phyloP scores from a whole-genome alignment of 176 grass and related monocot genomes.

The Aechmea fasciata region DNA sequence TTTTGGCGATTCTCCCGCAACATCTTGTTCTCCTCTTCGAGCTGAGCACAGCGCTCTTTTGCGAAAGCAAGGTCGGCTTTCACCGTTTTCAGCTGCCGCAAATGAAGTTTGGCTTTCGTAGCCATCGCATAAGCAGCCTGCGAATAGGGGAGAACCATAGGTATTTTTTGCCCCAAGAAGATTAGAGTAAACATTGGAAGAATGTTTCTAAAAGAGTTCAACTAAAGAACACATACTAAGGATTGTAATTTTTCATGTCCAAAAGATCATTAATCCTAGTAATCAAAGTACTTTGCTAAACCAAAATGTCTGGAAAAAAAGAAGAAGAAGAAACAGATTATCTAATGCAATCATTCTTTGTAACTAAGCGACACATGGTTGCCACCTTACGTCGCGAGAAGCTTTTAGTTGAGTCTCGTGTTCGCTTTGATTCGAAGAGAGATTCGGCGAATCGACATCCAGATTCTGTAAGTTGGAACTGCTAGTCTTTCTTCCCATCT shows the following conservation, averaged over 20 bases:
- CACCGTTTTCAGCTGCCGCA: slow-evolving; percentile 70
- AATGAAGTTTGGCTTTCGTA: slow-evolving; percentile 80
- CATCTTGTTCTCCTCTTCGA: slow-evolving; percentile 79
- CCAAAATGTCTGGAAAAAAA: too few species aligned
- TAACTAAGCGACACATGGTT: background rate
- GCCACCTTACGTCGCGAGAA: slow-evolving; percentile 84
- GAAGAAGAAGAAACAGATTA: too few species aligned
- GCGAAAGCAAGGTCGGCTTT: slow-evolving; percentile 78
- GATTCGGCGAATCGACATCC: slow-evolving; percentile 9
- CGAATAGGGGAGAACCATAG: background rate
- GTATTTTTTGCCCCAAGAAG: background rate
- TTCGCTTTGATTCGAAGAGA: slow-evolving; percentile 33
- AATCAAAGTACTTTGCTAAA: too few species aligned
- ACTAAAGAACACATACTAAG: too few species aligned
- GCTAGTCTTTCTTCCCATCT: slow-evolving; percentile 52
- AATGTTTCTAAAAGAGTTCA: too few species aligned
- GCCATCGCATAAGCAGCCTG: slow-evolving; percentile 91
- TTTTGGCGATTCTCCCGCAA: slow-evolving; percentile 43
- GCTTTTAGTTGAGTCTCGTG: slow-evolving; percentile 65
- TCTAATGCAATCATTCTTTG: background rate
- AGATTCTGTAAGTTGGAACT: slow-evolving; percentile 38
- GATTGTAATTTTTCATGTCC: too few species aligned
- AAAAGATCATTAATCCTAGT: too few species aligned
- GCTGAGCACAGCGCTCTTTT: slow-evolving; percentile 72
- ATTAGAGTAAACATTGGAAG: too few species aligned